These are phyloP conservation scores for Myxozyma kluyveri DNA, from an alignment of 805 yeast species.

Conservation along the genomic window DNA sequence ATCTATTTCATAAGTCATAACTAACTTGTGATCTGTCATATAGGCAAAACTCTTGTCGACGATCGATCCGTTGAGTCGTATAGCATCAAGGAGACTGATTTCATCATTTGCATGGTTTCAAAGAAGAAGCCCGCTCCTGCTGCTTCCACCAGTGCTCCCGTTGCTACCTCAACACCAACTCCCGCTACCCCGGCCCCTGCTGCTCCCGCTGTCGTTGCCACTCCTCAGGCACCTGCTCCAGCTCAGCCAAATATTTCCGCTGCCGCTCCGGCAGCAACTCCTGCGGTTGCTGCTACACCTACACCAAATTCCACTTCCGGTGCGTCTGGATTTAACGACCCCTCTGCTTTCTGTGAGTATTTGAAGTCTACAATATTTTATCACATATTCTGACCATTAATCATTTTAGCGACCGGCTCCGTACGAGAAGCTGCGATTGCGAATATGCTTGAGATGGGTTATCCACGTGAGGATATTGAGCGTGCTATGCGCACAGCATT, in stretches of 20 bases:
- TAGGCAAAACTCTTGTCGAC: constrained; percentile 80
- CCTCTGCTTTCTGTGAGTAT: constrained; percentile 37
- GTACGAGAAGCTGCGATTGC: constrained; percentile 74
- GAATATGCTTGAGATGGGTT: constrained; percentile 95
- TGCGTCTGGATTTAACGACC: constrained; percentile 36
- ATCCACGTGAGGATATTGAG: constrained; percentile 81
- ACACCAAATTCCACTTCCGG: constrained; percentile 32
- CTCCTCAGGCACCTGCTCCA: constrained; percentile 26
- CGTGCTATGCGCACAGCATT: constrained; percentile 91
- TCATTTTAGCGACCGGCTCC: constrained; percentile 59
- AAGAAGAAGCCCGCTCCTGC: constrained; percentile 37
- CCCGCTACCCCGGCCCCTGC: constrained; percentile 21
- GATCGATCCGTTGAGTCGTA: constrained; percentile 67
- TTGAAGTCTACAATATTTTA: constrained; percentile 30
- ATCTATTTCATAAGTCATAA: not conserved
- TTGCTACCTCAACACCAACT: constrained; percentile 11
- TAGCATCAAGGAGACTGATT: constrained; percentile 77
- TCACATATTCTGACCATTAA: not conserved
- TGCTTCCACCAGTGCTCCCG: constrained; percentile 30
- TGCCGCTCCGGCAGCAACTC: constrained; percentile 31
- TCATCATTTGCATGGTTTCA: constrained; percentile 87
- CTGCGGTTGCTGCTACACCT: constrained; percentile 29
- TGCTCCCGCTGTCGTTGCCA: constrained; percentile 31
- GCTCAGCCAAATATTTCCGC: constrained; percentile 21
- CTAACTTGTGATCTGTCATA: not conserved